These are phyloP conservation scores for Malus orientalis DNA, from an alignment of 306 rosid genomes.

Conservation along the genomic window DNA sequence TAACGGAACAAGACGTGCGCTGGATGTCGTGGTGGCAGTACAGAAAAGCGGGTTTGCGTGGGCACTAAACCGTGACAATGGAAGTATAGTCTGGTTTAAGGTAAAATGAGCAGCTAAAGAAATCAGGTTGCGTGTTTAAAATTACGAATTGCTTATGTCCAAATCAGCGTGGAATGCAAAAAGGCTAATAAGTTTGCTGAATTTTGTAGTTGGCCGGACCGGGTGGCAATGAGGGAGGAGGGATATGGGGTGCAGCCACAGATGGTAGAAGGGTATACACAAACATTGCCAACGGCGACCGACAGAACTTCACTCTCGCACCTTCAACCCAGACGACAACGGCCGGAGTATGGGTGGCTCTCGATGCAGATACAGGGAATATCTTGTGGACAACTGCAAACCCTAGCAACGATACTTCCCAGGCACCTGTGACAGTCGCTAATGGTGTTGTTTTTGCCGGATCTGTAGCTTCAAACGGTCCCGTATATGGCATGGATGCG, in stretches of 20 bases:
- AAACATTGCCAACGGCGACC: slow-evolving; percentile 24
- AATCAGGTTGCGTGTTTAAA: background rate
- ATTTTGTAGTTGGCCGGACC: slow-evolving; percentile 27
- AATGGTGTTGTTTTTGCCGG: slow-evolving; percentile 33
- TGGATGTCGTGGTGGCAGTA: slow-evolving; percentile 32
- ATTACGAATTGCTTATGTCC: background rate
- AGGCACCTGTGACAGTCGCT: slow-evolving; percentile 24
- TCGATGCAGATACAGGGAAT: slow-evolving; percentile 19
- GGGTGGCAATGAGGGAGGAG: slow-evolving; percentile 32
- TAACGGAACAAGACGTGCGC: background rate
- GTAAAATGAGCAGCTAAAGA: background rate
- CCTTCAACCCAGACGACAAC: slow-evolving; percentile 23
- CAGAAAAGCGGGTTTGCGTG: slow-evolving; percentile 37
- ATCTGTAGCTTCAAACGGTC: slow-evolving; percentile 32
- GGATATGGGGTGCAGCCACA: slow-evolving; percentile 35
- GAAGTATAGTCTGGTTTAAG: slow-evolving; percentile 32
- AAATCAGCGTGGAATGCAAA: background rate
- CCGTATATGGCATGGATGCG: slow-evolving; percentile 25
- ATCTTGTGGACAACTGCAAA: slow-evolving; percentile 25
- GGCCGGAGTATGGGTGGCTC: slow-evolving; percentile 32
- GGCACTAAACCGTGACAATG: slow-evolving; percentile 33
- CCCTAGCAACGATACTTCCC: slow-evolving; percentile 29
- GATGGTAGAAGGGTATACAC: slow-evolving; percentile 31
- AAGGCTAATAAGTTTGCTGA: background rate
- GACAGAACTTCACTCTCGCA: slow-evolving; percentile 20